Evolutionary conservation across 2,329 filamentous ascomycete genomes (phyloP).

Genomic region (Juglanconis oblonga): DNA sequence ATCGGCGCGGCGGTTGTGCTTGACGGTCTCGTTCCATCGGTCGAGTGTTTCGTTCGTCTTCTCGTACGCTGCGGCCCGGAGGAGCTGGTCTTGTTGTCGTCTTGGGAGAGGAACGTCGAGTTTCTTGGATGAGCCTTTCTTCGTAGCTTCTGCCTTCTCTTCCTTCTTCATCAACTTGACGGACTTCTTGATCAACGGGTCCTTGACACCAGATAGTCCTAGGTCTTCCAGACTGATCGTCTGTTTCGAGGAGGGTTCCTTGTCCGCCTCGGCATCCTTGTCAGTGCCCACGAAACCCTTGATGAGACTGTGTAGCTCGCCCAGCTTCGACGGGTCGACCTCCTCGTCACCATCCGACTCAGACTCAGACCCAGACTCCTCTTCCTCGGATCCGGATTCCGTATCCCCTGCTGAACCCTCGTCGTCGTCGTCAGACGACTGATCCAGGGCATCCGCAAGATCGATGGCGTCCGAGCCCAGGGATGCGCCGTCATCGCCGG

Average conservation of each 20-base stretch:
- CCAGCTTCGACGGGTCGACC: constrained; percentile 54
- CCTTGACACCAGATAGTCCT: constrained; percentile 65
- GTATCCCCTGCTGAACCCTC: constrained; percentile 41
- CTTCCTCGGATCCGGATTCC: constrained; percentile 41
- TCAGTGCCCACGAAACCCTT: constrained; percentile 66
- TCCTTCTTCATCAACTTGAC: constrained; percentile 71
- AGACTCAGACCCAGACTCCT: constrained; percentile 37
- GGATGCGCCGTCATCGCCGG: constrained; percentile 41
- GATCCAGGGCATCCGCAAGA: constrained; percentile 17
- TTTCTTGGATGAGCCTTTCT: constrained; percentile 62
- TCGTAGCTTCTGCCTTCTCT: constrained; percentile 44
- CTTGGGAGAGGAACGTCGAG: constrained; percentile 80
- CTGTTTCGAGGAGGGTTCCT: constrained; percentile 52
- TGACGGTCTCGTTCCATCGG: constrained; percentile 92
- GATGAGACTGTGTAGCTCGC: constrained; percentile 66
- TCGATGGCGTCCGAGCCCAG: constrained; percentile 32
- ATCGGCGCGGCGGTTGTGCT: constrained; percentile 87
- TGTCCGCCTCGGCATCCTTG: constrained; percentile 42
- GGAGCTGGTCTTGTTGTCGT: constrained; percentile 80
- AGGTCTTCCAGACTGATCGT: constrained; percentile 77
- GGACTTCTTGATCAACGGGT: constrained; percentile 73
- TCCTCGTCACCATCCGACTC: constrained; percentile 48
- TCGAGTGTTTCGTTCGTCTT: constrained; percentile 89
- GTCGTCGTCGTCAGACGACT: constrained; percentile 49
- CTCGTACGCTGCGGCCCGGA: constrained; percentile 78